Conservation (phyloP, 2,329 filamentous ascomycete genomes). For the Xylariales sp. region DNA sequence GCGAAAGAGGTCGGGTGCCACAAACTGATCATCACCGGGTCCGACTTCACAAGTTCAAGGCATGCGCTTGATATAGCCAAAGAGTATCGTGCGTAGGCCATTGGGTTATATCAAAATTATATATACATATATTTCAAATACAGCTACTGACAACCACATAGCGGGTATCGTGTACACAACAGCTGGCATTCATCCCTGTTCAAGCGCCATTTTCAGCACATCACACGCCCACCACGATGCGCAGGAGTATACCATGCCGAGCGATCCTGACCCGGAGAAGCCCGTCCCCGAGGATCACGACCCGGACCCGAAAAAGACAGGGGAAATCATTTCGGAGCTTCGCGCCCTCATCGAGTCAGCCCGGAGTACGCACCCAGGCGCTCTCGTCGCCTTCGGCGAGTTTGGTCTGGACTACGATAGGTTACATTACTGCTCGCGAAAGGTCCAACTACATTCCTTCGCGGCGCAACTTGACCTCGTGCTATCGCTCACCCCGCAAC, state of each 20-base stretch:
- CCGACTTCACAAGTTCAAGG: constrained; percentile 81
- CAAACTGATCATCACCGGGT: constrained; percentile 95
- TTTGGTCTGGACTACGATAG: constrained; percentile 97
- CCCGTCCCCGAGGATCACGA: constrained; percentile 62
- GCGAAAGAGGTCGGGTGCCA: constrained; percentile 81
- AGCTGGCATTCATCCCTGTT: constrained; percentile 93
- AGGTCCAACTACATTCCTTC: constrained; percentile 87
- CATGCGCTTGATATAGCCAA: constrained; percentile 79
- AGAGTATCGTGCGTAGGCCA: constrained; percentile 72
- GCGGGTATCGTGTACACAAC: constrained; percentile 88
- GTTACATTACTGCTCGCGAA: constrained; percentile 81
- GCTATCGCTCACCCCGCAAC: constrained; percentile 72
- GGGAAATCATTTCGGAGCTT: constrained; percentile 68
- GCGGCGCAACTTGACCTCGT: constrained; percentile 83
- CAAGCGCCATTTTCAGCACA: constrained; percentile 79
- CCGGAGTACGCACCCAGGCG: constrained; percentile 53
- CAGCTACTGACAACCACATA: constrained; percentile 22
- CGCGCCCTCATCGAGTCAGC: constrained; percentile 70
- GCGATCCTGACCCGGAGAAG: constrained; percentile 63
- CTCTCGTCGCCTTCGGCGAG: constrained; percentile 87
- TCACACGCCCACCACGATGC: constrained; percentile 56
- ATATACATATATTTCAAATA: not conserved
- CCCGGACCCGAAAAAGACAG: constrained; percentile 59
- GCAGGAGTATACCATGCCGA: constrained; percentile 62
- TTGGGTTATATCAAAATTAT: not conserved